Evolutionary conservation across 192 early-diverging fungal genomes (phyloP), one percentile per base, ranked within the genome.

Genomic region (Gamsiella multidivaricata): DNA sequence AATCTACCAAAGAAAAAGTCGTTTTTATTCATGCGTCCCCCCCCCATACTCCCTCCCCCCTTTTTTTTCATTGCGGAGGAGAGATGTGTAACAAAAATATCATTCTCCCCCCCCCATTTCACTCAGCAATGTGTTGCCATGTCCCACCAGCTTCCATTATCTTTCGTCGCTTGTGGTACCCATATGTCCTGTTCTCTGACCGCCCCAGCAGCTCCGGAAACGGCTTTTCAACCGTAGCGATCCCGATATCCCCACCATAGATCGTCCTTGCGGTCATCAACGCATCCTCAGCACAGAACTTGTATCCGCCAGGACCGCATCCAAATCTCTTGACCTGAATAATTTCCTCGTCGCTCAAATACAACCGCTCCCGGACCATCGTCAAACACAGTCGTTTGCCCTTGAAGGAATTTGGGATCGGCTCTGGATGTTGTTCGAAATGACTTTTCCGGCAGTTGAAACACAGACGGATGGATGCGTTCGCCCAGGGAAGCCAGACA

Each of bases 271-370:
- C n/a, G 9, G 25, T 51, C 25, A 2, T 3, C 12, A 51, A 26
- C 29, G 49, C 49, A 26, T 51, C 49, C 49, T 51, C 49, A 2
- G 49, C 49, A 51, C 49, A 51, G 14, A 26, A 51, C 25, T n/a
- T n/a, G 49, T 15, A 51, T 12, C 3, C 7, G 49, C 49, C 49
- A 26, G 49, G 2, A 26, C 49, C 49, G 14, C 49, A 51, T 10
- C 49, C 49, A 25, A 26, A 51, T 3, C 49, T 20, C 29, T 51
- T 51, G 23, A 51, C 5, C 49, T 51, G 49, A 8, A 51, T 2
- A 25, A 51, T 26, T 23, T 51, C 49, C 12, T 51, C 49, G 4
- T 26, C 14, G 14, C 49, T 12, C 5, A 51, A 26, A 25, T 51
- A 26, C 3, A 51, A 26, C 29, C 49, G 49, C 8, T 26, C 4